Evolutionary conservation across 257 asterid genomes (phyloP).

Genomic region (Nicotiana otophora): DNA sequence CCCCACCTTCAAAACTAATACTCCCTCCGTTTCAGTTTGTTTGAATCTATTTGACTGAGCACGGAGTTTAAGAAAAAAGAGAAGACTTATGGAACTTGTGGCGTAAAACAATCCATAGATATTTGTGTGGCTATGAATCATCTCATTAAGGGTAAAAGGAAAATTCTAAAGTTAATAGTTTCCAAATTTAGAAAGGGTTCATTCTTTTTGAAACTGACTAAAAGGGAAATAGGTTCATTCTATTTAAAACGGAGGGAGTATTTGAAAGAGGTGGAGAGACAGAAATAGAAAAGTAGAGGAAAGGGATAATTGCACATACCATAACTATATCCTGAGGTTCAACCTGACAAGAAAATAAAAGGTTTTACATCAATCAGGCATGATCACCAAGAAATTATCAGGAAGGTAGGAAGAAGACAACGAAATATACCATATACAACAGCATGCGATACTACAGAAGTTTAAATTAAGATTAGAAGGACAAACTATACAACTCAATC

Average conservation of each 20-base stretch:
- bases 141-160: too few species aligned
- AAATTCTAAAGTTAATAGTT: too few species aligned
- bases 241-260: too few species aligned
- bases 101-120: too few species aligned
- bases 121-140: too few species aligned
- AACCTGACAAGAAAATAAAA: constrained; percentile 48
- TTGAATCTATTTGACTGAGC: too few species aligned
- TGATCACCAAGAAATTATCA: not conserved
- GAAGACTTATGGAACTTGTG: too few species aligned
- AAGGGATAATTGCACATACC: constrained; percentile 42
- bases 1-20: not conserved
- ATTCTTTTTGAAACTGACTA: too few species aligned
- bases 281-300: not conserved
- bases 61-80: too few species aligned
- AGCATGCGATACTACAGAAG: not conserved
- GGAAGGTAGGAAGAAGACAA: not conserved
- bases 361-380: not conserved
- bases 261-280: not conserved
- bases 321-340: constrained; percentile 93
- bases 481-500: not conserved
- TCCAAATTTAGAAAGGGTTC: too few species aligned
- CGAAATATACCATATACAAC: not conserved
- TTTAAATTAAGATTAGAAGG: not conserved
- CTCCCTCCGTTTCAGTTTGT: not conserved
- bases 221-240: too few species aligned